Base-by-base conservation (phyloP, 768 basidiomycete species). In the Russula earlei region DNA sequence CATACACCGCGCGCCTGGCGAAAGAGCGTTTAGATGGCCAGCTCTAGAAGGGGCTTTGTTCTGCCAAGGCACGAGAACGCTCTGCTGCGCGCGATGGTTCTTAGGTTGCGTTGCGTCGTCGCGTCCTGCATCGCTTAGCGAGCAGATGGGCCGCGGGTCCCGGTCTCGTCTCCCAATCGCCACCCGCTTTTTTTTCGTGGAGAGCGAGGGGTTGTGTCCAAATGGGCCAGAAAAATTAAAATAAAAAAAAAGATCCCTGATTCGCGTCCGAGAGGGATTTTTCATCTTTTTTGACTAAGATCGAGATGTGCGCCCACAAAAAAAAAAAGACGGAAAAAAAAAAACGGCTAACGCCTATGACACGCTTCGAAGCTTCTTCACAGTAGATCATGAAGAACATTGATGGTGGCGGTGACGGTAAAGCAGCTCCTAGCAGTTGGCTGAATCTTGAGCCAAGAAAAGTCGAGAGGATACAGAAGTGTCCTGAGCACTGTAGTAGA, bases 1-100 rank as follows among this genome's bases (percentile, higher is more conserved):
- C 84, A 17, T 91, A 91, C 68, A 72, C 77, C 27, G 66, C 73
- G 38, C 79, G 86, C 56, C 64, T 87, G 41, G 70, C 72, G 59
- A 78, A 71, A 64, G 83, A 85, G 67, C 71, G 81, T 4, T 47
- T 61, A 37, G 63, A 66, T 15, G 41, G 43, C 4, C 58, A 46
- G 52, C 5, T 55, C 42, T 56, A 34, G 49, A 34, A 33, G 11
- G 22, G 46, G 47, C 41, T 27, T 43, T 11, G 14, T 49, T 40
- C 41, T 19, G 1, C 15, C 31, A 19, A 38, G 25, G 56, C 6
- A 47, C 40, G 36, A 47, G 38, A 27, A 25, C 17, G 10, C 34
- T 9, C 15, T 19, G 25, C 48, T 12, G n/a, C 46, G 33, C 8
- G 17, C n/a, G 31, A 45, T 22, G 31, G 36, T 27, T 53, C 27